A percentile compares a stretch with the other conserved stretches of the same genome.
These are phyloP conservation scores for Pythium sukuiense DNA, from an alignment of 352 stramenopile species.

Conservation along the genomic window DNA sequence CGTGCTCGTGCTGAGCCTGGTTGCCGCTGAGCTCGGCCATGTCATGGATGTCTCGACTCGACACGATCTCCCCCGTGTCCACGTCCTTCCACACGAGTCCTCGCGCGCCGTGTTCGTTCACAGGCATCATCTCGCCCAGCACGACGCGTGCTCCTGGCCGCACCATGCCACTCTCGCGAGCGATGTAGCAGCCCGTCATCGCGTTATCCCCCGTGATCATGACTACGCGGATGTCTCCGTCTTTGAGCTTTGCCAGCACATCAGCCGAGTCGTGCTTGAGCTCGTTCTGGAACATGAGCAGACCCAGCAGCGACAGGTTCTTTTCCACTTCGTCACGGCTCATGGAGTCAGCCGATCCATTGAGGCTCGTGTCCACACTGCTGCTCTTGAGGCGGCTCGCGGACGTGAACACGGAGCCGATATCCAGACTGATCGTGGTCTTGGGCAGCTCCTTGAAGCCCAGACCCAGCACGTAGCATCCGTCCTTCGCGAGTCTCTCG, in stretches of 20 bases:
- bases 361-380: not conserved
- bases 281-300: conserved; percentile 91
- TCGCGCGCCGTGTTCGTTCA: conserved; percentile 27
- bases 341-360: conserved; percentile 3
- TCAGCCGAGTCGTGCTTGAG: conserved; percentile 82
- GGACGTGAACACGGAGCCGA: conserved; percentile 7
- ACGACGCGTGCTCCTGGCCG: conserved; percentile 46
- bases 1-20: conserved; percentile 22
- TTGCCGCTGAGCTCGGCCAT: conserved; percentile 38
- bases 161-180: conserved; percentile 67
- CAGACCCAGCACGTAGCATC: conserved; percentile 89
- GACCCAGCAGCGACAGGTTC: conserved; percentile 67
- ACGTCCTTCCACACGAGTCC: conserved; percentile 71
- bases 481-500: conserved; percentile 64
- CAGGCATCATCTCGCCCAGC: conserved; percentile 58
- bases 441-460: conserved; percentile 58
- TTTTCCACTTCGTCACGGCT: conserved; percentile 75
- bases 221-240: conserved; percentile 68
- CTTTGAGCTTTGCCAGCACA: conserved; percentile 73
- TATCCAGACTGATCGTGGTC: conserved; percentile 15
- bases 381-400: not conserved
- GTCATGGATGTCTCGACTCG: conserved; percentile 46
- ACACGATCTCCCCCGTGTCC: conserved; percentile 51
- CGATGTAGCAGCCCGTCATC: conserved; percentile 80
- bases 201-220: conserved; percentile 91